Evolutionary conservation across 2,329 filamentous ascomycete species (phyloP), one percentile per base, ranked within the genome.

Genomic region (Neofusicoccum sp.): DNA sequence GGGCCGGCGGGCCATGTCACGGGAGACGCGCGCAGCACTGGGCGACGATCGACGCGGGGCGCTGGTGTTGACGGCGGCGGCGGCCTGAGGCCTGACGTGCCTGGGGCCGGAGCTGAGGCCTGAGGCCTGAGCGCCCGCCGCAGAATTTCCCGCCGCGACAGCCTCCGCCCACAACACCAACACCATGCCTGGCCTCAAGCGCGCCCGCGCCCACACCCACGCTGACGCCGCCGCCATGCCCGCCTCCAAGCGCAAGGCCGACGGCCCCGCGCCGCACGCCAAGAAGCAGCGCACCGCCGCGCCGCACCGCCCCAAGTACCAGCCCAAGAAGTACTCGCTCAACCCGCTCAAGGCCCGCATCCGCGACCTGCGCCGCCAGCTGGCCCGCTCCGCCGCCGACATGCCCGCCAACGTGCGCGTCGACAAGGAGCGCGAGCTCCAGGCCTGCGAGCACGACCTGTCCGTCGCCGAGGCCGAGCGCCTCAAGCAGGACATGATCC

Each of bases 371-470:
- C 85, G 87, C 70, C 83, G 91, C 58, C 82, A 87, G 8, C 81
- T 94, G 37, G 81, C 85, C 50, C 82, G 84, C 65, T 82, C 84
- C 11, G 78, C 85, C 56, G 73, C 76, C 36, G 83, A 87, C 60
- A 81, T 93, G 58, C 89, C 90, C 0, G 88, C 89, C 34, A 84
- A 89, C 70, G 83, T 90, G 8, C 83, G 87, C 63, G 81, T 87
- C 47, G 88, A 92, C 31, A 83, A 91, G 64, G 89, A 93, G 76
- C 84, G 90, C 62, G 91, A 92, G 71, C 78, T 94, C 66, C 84
- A 83, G 50, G 83, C 87, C 4, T 88, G 88, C 70, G 83, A 86
- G 74, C 81, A 85, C 66, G 88, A 90, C 70, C 80, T 93, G 64
- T 67, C 77, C 4, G 82, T 85, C 66, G 81, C 84, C 52, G 79